phyloP scores from a whole-genome alignment of 257 asterid genomes.

The Solanum virginianum region DNA sequence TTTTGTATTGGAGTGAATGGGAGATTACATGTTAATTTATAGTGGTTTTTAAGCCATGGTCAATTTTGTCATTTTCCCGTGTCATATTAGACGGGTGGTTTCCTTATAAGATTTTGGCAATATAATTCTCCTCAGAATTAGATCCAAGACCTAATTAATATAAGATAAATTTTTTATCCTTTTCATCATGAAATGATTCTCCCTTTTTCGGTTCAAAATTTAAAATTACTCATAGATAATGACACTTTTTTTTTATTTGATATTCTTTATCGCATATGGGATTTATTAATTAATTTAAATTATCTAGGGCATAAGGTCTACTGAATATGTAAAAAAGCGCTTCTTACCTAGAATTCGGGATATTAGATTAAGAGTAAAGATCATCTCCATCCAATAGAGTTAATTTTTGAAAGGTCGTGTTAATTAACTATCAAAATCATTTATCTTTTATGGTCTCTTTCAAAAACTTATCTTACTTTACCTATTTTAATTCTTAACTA shows the following conservation, averaged over 20 bases:
- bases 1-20: too few relatives aligned
- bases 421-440: background rate
- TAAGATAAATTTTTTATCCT: too few relatives aligned
- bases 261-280: background rate
- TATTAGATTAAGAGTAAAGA: background rate
- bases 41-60: background rate
- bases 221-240: background rate
- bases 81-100: too few relatives aligned
- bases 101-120: too few relatives aligned
- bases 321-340: too few relatives aligned
- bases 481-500: background rate
- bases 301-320: too few relatives aligned
- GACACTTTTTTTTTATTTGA: background rate
- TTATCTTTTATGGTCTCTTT: background rate
- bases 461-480: background rate
- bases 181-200: too few relatives aligned
- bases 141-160: too few relatives aligned
- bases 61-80: background rate
- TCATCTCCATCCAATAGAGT: background rate
- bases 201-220: too few relatives aligned
- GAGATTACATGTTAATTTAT: background rate
- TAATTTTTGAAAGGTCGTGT: background rate
- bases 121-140: too few relatives aligned
- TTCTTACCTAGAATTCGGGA: background rate
- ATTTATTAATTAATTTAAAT: too few relatives aligned